Conservation (phyloP, 108 stramenopile species). For the Schizochytrium sp. region DNA sequence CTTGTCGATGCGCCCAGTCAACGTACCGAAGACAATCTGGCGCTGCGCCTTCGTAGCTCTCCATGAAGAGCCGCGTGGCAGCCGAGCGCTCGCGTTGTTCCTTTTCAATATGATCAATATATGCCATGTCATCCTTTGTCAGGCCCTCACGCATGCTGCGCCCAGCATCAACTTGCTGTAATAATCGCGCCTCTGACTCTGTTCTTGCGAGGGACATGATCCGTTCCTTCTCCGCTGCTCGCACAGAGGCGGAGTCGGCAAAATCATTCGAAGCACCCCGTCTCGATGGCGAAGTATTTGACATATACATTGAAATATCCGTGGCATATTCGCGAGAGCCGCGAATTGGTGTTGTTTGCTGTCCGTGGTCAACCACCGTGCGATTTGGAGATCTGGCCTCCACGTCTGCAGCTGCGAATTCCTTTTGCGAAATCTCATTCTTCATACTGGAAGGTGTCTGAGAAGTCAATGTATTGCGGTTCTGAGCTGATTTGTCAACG, state of each 20-base stretch:
- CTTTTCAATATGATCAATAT: neutral
- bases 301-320: no score
- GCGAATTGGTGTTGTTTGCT: no score
- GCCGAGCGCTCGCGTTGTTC: neutral
- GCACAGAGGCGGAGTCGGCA: no score
- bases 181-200: neutral
- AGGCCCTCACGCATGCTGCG: neutral
- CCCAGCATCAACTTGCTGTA: neutral
- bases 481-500: no score
- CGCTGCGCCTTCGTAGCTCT: neutral
- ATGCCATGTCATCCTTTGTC: neutral
- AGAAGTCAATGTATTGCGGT: no score
- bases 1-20: neutral
- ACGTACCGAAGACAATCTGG: neutral
- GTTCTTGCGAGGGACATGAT: neutral
- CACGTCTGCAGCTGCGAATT: no score
- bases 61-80: neutral
- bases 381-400: no score
- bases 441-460: no score
- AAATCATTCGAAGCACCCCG: neutral
- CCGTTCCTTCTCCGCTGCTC: neutral
- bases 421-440: no score
- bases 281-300: neutral
- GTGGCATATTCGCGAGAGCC: no score
- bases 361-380: no score